Evolutionary conservation across 140 eudicot genomes (phyloP).

Genomic region (Erigeron philadelphicus): DNA sequence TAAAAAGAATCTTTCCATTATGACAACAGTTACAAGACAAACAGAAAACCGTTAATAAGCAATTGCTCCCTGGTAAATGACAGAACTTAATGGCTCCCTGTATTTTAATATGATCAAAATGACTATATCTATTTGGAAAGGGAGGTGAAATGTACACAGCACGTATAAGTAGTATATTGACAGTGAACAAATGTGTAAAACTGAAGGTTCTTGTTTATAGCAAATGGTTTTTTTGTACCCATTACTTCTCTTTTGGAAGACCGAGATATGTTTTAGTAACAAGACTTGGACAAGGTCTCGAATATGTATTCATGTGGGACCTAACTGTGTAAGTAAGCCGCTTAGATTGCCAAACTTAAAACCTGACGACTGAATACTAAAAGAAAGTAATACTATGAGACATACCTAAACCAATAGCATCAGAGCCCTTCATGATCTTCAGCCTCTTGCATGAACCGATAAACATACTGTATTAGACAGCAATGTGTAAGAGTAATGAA

Average conservation of each 20-base stretch:
- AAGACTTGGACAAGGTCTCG: not conserved
- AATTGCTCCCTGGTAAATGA: not conserved
- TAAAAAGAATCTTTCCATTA: not conserved
- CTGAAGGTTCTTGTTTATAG: too few relatives aligned
- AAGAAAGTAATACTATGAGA: not conserved
- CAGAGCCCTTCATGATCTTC: constrained; percentile 90
- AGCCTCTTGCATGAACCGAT: constrained; percentile 82
- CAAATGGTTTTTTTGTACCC: too few relatives aligned
- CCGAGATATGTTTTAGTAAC: not conserved
- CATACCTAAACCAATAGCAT: constrained; percentile 94
- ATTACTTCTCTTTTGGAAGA: not conserved
- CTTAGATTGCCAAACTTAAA: not conserved
- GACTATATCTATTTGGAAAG: not conserved
- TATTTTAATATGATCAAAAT: not conserved
- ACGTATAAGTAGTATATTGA: too few relatives aligned
- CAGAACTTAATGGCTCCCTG: not conserved
- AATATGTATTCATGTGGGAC: not conserved
- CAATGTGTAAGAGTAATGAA: not conserved
- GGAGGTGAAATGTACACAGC: too few relatives aligned
- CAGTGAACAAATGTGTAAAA: too few relatives aligned
- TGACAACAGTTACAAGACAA: not conserved
- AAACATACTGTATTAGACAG: constrained; percentile 59
- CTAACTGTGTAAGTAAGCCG: not conserved
- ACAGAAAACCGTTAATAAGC: not conserved
- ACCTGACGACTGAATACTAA: not conserved